phyloP scores from a whole-genome alignment of 1,139 yeast genomes.

The Taphrina wiesneri region DNA sequence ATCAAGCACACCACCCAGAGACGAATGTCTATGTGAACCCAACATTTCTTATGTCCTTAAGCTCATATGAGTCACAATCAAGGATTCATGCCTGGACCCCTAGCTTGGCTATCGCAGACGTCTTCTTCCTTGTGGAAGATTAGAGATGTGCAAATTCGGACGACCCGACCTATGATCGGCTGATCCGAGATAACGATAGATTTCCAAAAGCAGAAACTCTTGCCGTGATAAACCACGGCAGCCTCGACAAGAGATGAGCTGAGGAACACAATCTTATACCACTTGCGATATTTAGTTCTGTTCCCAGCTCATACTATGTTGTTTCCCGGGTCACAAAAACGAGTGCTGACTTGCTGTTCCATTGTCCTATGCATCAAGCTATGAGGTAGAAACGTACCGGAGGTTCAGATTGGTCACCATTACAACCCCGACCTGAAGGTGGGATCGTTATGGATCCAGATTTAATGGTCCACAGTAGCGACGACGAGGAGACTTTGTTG shows the following conservation, averaged over 20 bases:
- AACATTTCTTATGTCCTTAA: not conserved
- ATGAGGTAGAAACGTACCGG: no score
- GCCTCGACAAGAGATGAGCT: not conserved
- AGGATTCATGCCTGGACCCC: no score
- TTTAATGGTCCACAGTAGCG: constrained; percentile 5
- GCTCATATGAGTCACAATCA: not conserved
- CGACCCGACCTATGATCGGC: not conserved
- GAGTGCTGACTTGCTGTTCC: not conserved
- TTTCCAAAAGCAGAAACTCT: not conserved
- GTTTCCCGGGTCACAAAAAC: no score
- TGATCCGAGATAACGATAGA: not conserved
- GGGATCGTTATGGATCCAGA: constrained; percentile 3
- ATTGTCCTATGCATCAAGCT: not conserved
- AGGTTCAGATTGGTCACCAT: no score
- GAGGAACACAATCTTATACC: no score
- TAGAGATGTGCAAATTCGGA: no score
- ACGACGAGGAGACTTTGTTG: constrained; percentile 14
- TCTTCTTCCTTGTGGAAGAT: not conserved
- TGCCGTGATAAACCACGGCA: not conserved
- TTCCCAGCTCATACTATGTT: no score
- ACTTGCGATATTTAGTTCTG: no score
- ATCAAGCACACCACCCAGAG: not conserved
- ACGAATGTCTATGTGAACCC: not conserved
- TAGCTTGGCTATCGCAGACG: no score
- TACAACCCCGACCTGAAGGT: no score